phyloP scores from a whole-genome alignment of 139 green algal genomes.

The Chara braunii region DNA sequence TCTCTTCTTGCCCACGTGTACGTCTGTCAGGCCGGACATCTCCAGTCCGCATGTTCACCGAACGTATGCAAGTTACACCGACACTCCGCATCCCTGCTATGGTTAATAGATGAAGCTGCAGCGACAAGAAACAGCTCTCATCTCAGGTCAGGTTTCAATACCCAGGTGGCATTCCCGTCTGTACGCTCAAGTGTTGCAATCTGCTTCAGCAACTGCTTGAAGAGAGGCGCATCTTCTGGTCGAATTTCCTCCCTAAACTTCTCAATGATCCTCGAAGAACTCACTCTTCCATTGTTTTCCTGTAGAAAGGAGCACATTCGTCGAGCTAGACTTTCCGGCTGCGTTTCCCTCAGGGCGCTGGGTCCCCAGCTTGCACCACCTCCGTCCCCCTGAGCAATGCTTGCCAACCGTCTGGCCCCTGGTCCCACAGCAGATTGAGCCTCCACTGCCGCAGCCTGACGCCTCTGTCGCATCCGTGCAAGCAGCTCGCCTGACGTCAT shows the following conservation, averaged over 20 bases:
- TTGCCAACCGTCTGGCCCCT: background rate
- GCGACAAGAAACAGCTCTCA: too few species aligned
- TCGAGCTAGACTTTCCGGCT: background rate
- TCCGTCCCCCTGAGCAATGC: background rate
- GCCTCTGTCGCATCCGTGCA: constrained; percentile 8
- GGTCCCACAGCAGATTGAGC: background rate
- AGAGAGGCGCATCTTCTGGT: background rate
- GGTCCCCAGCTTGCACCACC: background rate
- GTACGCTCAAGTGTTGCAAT: background rate
- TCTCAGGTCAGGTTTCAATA: too few species aligned
- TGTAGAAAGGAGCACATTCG: background rate
- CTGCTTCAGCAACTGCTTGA: constrained; percentile 5
- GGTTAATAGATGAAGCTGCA: too few species aligned
- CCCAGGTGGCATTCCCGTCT: too few species aligned
- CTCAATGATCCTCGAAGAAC: background rate
- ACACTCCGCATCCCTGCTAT: too few species aligned
- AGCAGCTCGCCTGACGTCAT: constrained; percentile 8
- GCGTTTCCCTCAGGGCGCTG: background rate
- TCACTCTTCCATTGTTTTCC: background rate
- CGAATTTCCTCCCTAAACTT: background rate
- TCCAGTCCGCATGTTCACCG: too few species aligned
- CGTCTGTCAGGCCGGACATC: too few species aligned
- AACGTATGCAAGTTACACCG: too few species aligned
- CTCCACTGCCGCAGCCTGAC: background rate
- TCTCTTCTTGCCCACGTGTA: too few species aligned